phyloP scores from a whole-genome alignment of 2,329 filamentous ascomycete species.

The Ophiocordyceps robertsii region DNA sequence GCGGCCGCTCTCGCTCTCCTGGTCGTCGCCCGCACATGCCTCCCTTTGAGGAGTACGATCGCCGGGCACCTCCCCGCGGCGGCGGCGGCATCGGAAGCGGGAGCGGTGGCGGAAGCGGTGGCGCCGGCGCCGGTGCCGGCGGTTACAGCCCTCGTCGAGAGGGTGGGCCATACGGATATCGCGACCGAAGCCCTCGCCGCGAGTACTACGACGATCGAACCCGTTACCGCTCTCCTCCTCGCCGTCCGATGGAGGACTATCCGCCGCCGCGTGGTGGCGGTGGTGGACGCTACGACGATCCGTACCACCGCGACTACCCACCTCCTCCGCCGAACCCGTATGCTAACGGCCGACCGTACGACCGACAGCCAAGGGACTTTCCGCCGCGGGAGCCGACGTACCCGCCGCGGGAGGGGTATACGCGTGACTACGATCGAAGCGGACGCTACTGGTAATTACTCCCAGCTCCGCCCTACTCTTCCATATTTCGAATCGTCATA shows the following conservation, averaged over 20 bases:
- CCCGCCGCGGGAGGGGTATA: slow-evolving; percentile 24
- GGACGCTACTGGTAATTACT: slow-evolving; percentile 34
- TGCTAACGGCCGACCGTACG: slow-evolving; percentile 41
- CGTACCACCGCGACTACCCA: slow-evolving; percentile 58
- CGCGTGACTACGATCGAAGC: slow-evolving; percentile 36
- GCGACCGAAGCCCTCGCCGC: slow-evolving; percentile 72
- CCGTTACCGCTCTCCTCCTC: slow-evolving; percentile 68
- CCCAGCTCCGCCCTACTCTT: slow-evolving; percentile 3
- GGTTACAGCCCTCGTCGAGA: slow-evolving; percentile 72
- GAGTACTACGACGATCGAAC: slow-evolving; percentile 82
- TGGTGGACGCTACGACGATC: slow-evolving; percentile 52
- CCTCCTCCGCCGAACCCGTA: slow-evolving; percentile 52
- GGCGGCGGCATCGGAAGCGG: slow-evolving; percentile 29
- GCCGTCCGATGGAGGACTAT: slow-evolving; percentile 69
- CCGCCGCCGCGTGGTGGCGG: slow-evolving; percentile 48
- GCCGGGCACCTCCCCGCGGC: slow-evolving; percentile 61
- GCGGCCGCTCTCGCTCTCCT: slow-evolving; percentile 68
- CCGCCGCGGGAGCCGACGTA: slow-evolving; percentile 28
- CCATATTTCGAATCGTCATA: slow-evolving; percentile 7
- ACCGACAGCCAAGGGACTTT: slow-evolving; percentile 38
- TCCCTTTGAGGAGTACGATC: slow-evolving; percentile 67
- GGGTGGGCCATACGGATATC: slow-evolving; percentile 58
- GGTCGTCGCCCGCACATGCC: slow-evolving; percentile 51
- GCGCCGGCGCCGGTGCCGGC: slow-evolving; percentile 25
- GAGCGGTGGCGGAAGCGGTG: slow-evolving; percentile 48